Conservation (phyloP, 139 green algal species). For the Zygnema cylindricum region DNA sequence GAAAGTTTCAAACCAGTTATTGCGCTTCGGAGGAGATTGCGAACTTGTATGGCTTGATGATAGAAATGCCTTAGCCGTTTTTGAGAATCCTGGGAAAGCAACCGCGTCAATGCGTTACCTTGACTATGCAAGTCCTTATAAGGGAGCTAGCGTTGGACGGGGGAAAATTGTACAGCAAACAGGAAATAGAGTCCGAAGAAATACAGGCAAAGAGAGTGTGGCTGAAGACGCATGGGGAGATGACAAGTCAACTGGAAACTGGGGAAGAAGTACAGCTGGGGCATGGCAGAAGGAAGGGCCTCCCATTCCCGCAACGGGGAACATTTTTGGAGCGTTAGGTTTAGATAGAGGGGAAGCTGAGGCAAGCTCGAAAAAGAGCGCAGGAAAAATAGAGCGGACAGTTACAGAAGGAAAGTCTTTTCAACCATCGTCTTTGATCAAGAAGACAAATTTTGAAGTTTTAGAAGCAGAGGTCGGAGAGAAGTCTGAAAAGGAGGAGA, state of each 20-base stretch:
- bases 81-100: slow-evolving; percentile 35
- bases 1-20: slow-evolving; percentile 24
- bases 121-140: slow-evolving; percentile 32
- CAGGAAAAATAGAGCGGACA: not conserved
- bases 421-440: too few species aligned
- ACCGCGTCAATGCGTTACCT: slow-evolving; percentile 42
- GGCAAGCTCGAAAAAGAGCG: not conserved
- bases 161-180: too few species aligned
- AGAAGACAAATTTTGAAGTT: too few species aligned
- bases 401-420: too few species aligned
- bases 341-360: not conserved
- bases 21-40: slow-evolving; percentile 59
- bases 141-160: slow-evolving; percentile 16
- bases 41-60: slow-evolving; percentile 62
- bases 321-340: not conserved
- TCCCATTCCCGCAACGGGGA: not conserved
- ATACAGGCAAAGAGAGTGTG: not conserved
- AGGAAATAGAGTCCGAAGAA: not conserved
- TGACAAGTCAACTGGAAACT: not conserved
- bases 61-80: slow-evolving; percentile 49
- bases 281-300: not conserved
- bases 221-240: not conserved
- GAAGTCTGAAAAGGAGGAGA: not conserved
- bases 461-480: not conserved
- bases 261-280: not conserved